A percentile compares a stretch with the other conserved stretches of the same genome.
Conservation (phyloP, 768 basidiomycete species). For the Rhodotorula paludigena region DNA sequence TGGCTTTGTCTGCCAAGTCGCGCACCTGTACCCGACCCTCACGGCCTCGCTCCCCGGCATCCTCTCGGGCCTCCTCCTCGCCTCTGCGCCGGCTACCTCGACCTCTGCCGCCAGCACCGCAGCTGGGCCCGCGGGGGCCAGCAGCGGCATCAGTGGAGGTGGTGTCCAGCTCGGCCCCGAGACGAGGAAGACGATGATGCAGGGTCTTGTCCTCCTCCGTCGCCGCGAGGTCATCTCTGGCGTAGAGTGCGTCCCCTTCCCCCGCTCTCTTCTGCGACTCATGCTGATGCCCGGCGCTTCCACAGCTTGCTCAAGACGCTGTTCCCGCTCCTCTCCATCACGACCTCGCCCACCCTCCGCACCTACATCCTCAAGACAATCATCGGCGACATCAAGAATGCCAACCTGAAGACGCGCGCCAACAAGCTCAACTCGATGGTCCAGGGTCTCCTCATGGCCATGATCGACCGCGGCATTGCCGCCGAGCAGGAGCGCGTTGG, state of each 20-base stretch:
- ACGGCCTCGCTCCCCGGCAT: slow-evolving; percentile 80
- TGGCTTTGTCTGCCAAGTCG: slow-evolving; percentile 86
- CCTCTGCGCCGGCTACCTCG: slow-evolving; percentile 66
- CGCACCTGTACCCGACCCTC: slow-evolving; percentile 86
- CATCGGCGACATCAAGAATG: slow-evolving; percentile 82
- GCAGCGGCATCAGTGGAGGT: slow-evolving; percentile 30
- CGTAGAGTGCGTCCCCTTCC: slow-evolving; percentile 63
- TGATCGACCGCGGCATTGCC: slow-evolving; percentile 90
- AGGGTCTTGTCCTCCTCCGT: slow-evolving; percentile 85
- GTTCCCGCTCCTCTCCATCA: slow-evolving; percentile 93
- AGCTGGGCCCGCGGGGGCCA: background rate
- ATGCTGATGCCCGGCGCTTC: background rate
- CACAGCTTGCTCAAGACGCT: slow-evolving; percentile 75
- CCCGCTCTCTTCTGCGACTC: too few relatives aligned
- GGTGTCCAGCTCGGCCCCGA: slow-evolving; percentile 54
- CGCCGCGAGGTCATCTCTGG: slow-evolving; percentile 90
- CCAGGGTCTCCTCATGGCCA: slow-evolving; percentile 89
- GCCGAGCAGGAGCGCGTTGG: slow-evolving; percentile 76
- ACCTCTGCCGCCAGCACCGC: slow-evolving; percentile 8
- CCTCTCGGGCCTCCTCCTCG: slow-evolving; percentile 69
- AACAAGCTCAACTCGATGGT: slow-evolving; percentile 94
- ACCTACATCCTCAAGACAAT: slow-evolving; percentile 87
- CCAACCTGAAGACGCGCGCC: slow-evolving; percentile 80
- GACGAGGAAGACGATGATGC: slow-evolving; percentile 74
- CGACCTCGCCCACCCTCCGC: slow-evolving; percentile 76